Evolutionary conservation across 169 alveolate species (phyloP).

Genomic region (Plasmodium blacklocki): DNA sequence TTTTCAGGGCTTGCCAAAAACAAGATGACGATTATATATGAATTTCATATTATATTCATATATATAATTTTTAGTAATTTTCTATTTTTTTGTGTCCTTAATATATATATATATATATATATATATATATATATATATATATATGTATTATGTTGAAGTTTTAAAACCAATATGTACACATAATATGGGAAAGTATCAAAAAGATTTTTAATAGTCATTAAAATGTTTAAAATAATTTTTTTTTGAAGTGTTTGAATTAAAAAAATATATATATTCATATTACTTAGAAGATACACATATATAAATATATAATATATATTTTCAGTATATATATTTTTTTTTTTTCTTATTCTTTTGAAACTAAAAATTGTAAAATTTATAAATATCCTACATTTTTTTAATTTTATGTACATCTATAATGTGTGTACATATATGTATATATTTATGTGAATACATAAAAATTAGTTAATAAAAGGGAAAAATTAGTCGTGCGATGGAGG

Average conservation of each 20-base stretch:
- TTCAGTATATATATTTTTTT: background rate
- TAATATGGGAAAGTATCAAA: constrained; percentile 11
- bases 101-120: background rate
- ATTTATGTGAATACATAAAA: background rate
- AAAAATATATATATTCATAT: constrained; percentile 3
- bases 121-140: background rate
- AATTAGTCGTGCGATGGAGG: background rate
- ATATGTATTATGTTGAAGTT: background rate
- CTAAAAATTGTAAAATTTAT: constrained; percentile 3
- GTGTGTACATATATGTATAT: constrained; percentile 3
- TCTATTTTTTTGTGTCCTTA: constrained; percentile 35
- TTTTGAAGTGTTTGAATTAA: constrained; percentile 58
- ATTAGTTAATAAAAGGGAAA: background rate
- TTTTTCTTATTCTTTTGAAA: background rate
- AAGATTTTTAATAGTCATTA: constrained; percentile 21
- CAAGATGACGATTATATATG: constrained; percentile 64
- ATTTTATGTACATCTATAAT: background rate
- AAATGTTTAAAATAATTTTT: constrained; percentile 12
- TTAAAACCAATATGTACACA: constrained; percentile 10
- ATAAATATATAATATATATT: background rate
- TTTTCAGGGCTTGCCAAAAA: constrained; percentile 68
- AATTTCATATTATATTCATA: background rate
- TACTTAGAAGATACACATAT: background rate
- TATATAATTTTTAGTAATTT: constrained; percentile 30
- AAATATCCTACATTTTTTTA: constrained; percentile 6